Percentiles rank a stretch among this genome's conserved stretches.
Conservation (phyloP, 2,329 filamentous ascomycete genomes). For the Chaetomium sp. region DNA sequence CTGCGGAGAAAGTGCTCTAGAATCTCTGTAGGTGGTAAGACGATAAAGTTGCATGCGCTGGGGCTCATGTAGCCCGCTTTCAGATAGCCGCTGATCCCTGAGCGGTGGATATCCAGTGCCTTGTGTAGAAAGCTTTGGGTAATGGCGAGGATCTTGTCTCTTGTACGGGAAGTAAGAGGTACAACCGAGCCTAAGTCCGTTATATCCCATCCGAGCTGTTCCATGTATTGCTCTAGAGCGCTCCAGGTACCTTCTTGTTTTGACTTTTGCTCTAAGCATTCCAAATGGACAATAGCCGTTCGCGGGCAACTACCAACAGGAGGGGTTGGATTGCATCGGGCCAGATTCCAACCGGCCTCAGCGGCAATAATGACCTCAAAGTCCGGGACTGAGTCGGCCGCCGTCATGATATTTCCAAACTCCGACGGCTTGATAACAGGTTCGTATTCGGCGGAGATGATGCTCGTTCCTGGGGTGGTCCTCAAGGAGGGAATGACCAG, state of each 20-base stretch:
- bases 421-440: conserved; percentile 28
- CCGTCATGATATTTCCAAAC: conserved; percentile 24
- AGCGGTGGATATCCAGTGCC: conserved; percentile 60
- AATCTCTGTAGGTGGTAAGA: conserved; percentile 59
- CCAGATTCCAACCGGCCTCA: conserved; percentile 46
- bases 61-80: conserved; percentile 40
- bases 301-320: conserved; percentile 41
- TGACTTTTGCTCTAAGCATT: conserved; percentile 44
- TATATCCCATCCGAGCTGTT: conserved; percentile 32
- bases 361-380: conserved; percentile 42
- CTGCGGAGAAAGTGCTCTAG: conserved; percentile 61
- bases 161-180: conserved; percentile 43
- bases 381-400: conserved; percentile 34
- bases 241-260: conserved; percentile 43
- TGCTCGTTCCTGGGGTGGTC: conserved; percentile 42
- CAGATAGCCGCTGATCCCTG: conserved; percentile 36
- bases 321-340: conserved; percentile 42
- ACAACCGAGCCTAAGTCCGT: conserved; percentile 37
- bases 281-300: conserved; percentile 46
- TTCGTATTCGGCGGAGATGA: conserved; percentile 39
- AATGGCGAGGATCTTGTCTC: conserved; percentile 65
- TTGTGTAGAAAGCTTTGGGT: conserved; percentile 65
- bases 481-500: conserved; percentile 36
- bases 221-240: conserved; percentile 37
- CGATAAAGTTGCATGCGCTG: conserved; percentile 54